Conservation (phyloP, 2,329 filamentous ascomycete species). For the Trichoderma guizhouense region DNA sequence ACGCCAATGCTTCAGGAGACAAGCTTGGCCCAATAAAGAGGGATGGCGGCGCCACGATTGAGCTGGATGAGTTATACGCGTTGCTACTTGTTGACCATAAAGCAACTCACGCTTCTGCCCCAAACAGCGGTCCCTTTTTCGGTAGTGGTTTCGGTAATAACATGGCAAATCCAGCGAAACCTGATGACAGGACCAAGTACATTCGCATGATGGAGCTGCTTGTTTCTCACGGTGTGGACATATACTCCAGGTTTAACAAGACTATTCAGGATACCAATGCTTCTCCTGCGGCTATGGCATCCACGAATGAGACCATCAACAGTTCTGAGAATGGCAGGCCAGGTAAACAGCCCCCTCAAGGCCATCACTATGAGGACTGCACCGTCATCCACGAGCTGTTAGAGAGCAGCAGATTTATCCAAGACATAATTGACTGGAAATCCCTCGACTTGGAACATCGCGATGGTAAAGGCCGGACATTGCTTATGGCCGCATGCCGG, state of each 20-base stretch:
- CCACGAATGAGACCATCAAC: neutral
- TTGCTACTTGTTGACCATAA: neutral
- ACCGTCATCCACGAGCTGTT: conserved; percentile 27
- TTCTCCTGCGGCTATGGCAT: neutral
- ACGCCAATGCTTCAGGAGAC: neutral
- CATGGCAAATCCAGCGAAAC: neutral
- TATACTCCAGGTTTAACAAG: neutral
- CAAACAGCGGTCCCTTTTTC: neutral
- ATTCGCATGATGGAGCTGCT: neutral
- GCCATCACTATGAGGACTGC: conserved; percentile 13
- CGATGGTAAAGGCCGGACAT: conserved; percentile 25
- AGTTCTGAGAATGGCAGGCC: neutral
- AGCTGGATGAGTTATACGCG: neutral
- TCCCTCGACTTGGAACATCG: conserved; percentile 25
- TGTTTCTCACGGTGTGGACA: neutral
- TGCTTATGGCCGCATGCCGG: conserved; percentile 26
- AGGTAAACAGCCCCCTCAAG: neutral
- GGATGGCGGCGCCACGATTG: neutral
- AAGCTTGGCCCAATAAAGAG: neutral
- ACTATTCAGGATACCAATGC: neutral
- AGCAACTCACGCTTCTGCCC: neutral
- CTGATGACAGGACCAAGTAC: neutral
- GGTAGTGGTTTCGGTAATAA: neutral
- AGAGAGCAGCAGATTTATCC: conserved; percentile 19
- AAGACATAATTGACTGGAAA: conserved; percentile 1